phyloP scores from a whole-genome alignment of 2,329 filamentous ascomycete genomes.

The Claviceps monticola region DNA sequence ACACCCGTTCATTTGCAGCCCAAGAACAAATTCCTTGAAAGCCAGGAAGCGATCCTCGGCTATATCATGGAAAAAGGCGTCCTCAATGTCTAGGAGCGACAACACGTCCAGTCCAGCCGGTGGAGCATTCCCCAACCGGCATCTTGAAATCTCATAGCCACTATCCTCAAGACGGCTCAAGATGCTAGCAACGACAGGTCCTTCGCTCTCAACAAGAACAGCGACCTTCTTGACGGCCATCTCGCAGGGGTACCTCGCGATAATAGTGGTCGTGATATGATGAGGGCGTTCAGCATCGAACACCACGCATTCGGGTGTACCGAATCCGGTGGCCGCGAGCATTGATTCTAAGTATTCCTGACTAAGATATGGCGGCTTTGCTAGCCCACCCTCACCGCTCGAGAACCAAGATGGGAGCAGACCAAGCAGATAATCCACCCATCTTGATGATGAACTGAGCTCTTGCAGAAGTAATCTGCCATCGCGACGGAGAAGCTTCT shows the following conservation, averaged over 20 bases:
- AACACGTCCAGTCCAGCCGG: not conserved
- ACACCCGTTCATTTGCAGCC: not conserved
- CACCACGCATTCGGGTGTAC: not conserved
- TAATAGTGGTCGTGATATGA: not conserved
- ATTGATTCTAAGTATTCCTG: not conserved
- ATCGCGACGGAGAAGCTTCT: not conserved
- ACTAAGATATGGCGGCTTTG: not conserved
- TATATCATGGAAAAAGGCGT: slow-evolving; percentile 7
- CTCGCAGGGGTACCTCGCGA: not conserved
- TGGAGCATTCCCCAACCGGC: not conserved
- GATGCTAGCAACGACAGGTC: not conserved
- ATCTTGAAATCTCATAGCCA: not conserved
- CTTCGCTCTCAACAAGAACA: not conserved
- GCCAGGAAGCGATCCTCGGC: slow-evolving; percentile 1
- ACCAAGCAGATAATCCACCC: not conserved
- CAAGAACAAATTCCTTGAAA: slow-evolving; percentile 4
- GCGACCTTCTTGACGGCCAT: not conserved
- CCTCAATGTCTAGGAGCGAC: not conserved
- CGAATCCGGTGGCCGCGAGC: not conserved
- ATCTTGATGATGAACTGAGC: not conserved
- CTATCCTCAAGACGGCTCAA: not conserved
- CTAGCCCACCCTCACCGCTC: not conserved
- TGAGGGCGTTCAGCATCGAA: not conserved
- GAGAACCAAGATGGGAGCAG: not conserved
- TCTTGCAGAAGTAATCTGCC: not conserved